Conservation (phyloP, 2,329 filamentous ascomycete genomes). For the Fusarium brevicatenulatum region DNA sequence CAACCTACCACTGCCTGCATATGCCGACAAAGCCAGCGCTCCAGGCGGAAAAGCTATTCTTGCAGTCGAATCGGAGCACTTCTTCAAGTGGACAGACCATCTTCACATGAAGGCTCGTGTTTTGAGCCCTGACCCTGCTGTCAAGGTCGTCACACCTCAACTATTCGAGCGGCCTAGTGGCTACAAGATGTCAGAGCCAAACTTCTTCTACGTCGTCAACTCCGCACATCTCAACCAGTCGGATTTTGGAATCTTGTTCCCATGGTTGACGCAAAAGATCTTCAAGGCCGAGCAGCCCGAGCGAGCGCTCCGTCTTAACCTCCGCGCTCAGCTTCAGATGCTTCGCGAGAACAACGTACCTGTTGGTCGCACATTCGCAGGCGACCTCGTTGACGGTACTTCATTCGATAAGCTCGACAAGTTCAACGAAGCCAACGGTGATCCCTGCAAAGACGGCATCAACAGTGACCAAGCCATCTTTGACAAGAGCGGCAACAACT, state of each 20-base stretch:
- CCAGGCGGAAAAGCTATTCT: conserved; percentile 70
- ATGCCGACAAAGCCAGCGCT: conserved; percentile 61
- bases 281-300: conserved; percentile 68
- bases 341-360: conserved; percentile 61
- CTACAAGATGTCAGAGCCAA: conserved; percentile 61
- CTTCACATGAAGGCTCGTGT: conserved; percentile 74
- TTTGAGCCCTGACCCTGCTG: conserved; percentile 66
- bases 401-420: conserved; percentile 51
- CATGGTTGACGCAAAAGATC: conserved; percentile 70
- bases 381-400: conserved; percentile 61
- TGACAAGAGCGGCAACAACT: conserved; percentile 51
- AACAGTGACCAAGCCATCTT: conserved; percentile 63
- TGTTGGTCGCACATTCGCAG: conserved; percentile 60
- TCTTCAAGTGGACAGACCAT: conserved; percentile 81
- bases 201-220: conserved; percentile 77
- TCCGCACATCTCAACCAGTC: conserved; percentile 86
- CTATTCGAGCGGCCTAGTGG: conserved; percentile 56
- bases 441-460: conserved; percentile 50
- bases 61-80: conserved; percentile 78
- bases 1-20: conserved; percentile 78
- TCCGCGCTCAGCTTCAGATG: conserved; percentile 67
- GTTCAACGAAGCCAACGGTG: conserved; percentile 26
- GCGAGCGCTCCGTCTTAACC: conserved; percentile 67
- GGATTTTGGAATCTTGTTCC: conserved; percentile 86
- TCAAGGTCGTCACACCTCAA: conserved; percentile 53